Conservation (phyloP, 2,329 filamentous ascomycete species). For the Aspergillus alliaceus region DNA sequence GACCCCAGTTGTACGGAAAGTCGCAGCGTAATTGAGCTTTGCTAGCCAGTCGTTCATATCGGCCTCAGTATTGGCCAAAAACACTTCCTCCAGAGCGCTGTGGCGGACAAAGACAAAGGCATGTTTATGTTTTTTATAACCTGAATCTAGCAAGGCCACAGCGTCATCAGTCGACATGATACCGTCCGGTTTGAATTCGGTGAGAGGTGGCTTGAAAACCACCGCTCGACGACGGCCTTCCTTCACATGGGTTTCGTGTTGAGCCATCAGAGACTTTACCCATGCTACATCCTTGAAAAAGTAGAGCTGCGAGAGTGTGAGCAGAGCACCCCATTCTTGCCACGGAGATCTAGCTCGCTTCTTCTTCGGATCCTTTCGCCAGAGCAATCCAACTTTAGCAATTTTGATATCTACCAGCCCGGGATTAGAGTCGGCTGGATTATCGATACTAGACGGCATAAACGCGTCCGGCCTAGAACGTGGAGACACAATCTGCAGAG, state of each 20-base stretch:
- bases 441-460: constrained; percentile 82
- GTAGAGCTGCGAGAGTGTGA: constrained; percentile 95
- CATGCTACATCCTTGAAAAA: constrained; percentile 92
- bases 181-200: constrained; percentile 90
- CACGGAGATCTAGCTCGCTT: constrained; percentile 93
- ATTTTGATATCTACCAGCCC: constrained; percentile 97
- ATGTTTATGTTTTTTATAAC: constrained; percentile 91
- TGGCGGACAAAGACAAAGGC: constrained; percentile 89
- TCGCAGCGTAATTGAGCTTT: constrained; percentile 93
- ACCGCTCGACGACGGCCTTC: constrained; percentile 74
- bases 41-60: constrained; percentile 97
- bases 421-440: constrained; percentile 81
- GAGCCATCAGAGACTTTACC: constrained; percentile 87
- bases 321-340: constrained; percentile 97
- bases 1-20: constrained; percentile 88
- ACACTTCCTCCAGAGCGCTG: constrained; percentile 82
- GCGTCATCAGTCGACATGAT: constrained; percentile 92
- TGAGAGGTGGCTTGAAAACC: constrained; percentile 84
- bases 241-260: constrained; percentile 80
- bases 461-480: constrained; percentile 93
- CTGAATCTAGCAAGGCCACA: constrained; percentile 80
- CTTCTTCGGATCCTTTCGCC: constrained; percentile 92
- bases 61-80: constrained; percentile 83
- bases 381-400: constrained; percentile 90
- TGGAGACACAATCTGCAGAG: constrained; percentile 92